Evolutionary conservation across 768 basidiomycete genomes (phyloP), one percentile per base, ranked within the genome.

Genomic region (Lactifluus echinatus): DNA sequence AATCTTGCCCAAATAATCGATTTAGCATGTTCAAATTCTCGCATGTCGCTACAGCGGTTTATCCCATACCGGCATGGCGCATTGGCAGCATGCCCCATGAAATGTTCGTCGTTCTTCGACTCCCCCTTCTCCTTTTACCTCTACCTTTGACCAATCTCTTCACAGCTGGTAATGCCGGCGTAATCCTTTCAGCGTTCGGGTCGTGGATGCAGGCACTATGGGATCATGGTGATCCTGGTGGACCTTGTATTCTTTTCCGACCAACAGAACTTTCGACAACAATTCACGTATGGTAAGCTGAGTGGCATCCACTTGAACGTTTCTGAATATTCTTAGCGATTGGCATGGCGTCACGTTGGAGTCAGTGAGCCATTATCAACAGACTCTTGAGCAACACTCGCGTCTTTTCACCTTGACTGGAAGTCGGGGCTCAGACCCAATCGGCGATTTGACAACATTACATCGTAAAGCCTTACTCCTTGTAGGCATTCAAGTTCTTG

Each of bases 61-160:
- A 69, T 77, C 12, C 66, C 74, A 0, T 82, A 83, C 63, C 81
- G 80, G 60, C 83, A 83, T 60, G 67, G 81, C n/a, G 39, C 76
- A 29, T 86, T 84, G 85, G 59, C 70, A 8, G 57, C 67, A 19
- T 73, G 76, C 28, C 71, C 70, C 5, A 67, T 62, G 29, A 64
- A 68, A 61, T 65, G 85, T 85, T 60, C 58, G 75, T 60, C 46
- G 6, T 46, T 36, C 5, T 44, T 40, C 26, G 34, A 19, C 12
- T 23, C 14, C 6, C 40, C 40, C 40, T 2, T 23, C 14, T 4
- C 40, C 40, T 21, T 2, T 23, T 42, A 12, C 4, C 21, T 29
- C 19, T 14, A 14, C 23, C 26, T 31, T 36, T 39, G 42, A 50
- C 34, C 26, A 17, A 33, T 45, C 28, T 24, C 15, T 40, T 21